Base-by-base conservation (phyloP, 2,329 filamentous ascomycete species). In the Aspergillus versicolor region DNA sequence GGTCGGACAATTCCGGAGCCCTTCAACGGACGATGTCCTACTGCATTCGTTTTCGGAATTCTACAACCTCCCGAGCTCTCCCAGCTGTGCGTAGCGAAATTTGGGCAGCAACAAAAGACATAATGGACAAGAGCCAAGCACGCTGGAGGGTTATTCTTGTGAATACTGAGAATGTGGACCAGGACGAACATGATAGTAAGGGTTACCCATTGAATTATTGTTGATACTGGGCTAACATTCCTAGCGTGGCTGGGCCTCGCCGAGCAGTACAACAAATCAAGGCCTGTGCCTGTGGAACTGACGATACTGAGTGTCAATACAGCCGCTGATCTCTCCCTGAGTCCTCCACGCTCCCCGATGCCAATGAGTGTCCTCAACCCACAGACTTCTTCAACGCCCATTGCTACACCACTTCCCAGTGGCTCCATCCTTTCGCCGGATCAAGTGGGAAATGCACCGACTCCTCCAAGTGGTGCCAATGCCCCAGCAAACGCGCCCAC, bases 61-160 rank as follows among this genome's bases (percentile, higher is more conserved):
- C 68, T 22, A 65, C 60, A 46, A 59, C 67, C 13, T 57, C 63
- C 24, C 67, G 75, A 49, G 57, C 65, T 12, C 76, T 84, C 53
- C 70, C 72, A 5, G 81, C 84, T 32, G 74, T 85, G 12, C 78
- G 81, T 13, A 75, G 75, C 59, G 82, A 86, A 51, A 80, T 87
- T 3, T 86, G 84, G 82, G 75, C 79, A 27, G 79, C 79, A 11
- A 86, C 83, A 0, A 73, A 79, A 43, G 80, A 81, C 37, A 81
- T 87, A 17, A 74, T 86, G 63, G 76, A 80, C 17, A 78, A 75
- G 44, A 73, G 78, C 48, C 77, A 79, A 57, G 78, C 81, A 5
- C 77, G 77, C 9, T 86, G 84, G 83, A 80, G 80, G 22, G 68
- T 87, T 4, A 80, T 82, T 52, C 72, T 87, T 42, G 81, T 80